These are phyloP conservation scores for Monosporozyma yasuniensis DNA, from an alignment of 805 yeast genomes.

Conservation along the genomic window DNA sequence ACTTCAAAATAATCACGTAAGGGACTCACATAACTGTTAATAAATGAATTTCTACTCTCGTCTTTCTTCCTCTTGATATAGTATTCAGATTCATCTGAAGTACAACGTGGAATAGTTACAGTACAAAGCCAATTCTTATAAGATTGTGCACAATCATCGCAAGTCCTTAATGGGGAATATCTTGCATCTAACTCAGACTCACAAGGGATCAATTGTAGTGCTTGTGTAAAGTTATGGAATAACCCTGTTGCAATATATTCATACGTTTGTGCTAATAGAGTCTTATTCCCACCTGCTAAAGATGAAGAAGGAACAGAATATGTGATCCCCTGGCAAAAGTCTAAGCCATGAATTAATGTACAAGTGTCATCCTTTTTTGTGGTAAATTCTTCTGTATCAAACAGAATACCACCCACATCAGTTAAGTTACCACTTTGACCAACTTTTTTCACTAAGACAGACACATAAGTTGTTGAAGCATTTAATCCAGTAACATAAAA, in stretches of 20 bases:
- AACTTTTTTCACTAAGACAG: conserved; percentile 47
- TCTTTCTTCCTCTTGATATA: conserved; percentile 40
- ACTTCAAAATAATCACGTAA: conserved; percentile 60
- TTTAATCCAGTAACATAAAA: conserved; percentile 56
- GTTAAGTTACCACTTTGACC: conserved; percentile 22
- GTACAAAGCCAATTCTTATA: conserved; percentile 88
- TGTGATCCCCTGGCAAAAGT: conserved; percentile 74
- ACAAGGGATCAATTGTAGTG: conserved; percentile 70
- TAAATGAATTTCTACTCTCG: conserved; percentile 50
- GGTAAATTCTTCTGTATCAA: conserved; percentile 46
- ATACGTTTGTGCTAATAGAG: conserved; percentile 40
- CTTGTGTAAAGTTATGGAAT: conserved; percentile 61
- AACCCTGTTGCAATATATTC: conserved; percentile 51
- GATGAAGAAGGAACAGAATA: conserved; percentile 69
- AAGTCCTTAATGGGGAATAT: conserved; percentile 66
- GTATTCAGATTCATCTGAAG: conserved; percentile 39
- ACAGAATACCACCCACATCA: conserved; percentile 56
- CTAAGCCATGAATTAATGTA: conserved; percentile 61
- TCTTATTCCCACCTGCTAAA: conserved; percentile 27
- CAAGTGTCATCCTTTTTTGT: conserved; percentile 52
- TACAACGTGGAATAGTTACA: conserved; percentile 79
- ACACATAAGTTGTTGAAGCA: conserved; percentile 52
- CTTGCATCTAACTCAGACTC: conserved; percentile 54
- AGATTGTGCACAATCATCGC: conserved; percentile 60
- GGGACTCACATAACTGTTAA: conserved; percentile 49